Evolutionary conservation across 1,284 basidiomycete genomes (phyloP).

Genomic region (Ustilago vetiveriae): DNA sequence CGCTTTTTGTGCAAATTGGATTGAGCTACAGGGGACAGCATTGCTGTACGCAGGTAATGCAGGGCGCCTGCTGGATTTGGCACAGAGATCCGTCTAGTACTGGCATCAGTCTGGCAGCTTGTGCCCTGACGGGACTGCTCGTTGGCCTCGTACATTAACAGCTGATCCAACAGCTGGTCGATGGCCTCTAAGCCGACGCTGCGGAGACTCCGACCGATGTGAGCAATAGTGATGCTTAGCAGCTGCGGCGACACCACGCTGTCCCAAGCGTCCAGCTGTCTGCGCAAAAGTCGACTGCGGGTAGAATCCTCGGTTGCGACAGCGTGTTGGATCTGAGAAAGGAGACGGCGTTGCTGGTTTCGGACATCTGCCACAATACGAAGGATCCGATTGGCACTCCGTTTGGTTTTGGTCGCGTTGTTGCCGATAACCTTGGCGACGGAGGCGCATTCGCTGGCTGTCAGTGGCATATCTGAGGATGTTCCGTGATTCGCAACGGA

Average conservation of each 20-base stretch:
- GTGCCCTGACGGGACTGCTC: constrained; percentile 16
- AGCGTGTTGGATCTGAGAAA: constrained; percentile 16
- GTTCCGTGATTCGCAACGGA: neutral
- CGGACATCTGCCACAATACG: constrained; percentile 25
- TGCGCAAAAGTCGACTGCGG: neutral
- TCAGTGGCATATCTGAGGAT: neutral
- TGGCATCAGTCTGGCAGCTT: neutral
- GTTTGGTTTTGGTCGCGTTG: constrained; percentile 16
- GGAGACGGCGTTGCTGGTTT: constrained; percentile 21
- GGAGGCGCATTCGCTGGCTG: constrained; percentile 8
- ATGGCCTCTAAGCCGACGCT: constrained; percentile 28
- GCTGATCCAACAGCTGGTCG: constrained; percentile 30
- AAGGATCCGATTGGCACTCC: constrained; percentile 19
- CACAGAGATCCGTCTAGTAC: neutral
- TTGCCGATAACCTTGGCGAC: constrained; percentile 13
- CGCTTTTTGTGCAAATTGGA: neutral
- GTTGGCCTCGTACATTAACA: constrained; percentile 32
- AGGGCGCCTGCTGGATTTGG: neutral
- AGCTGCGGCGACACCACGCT: constrained; percentile 14
- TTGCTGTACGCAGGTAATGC: constrained; percentile 6
- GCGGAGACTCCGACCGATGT: constrained; percentile 29
- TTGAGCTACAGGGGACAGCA: constrained; percentile 7
- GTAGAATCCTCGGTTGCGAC: neutral
- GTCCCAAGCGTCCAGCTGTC: constrained; percentile 25
- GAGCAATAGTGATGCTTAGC: constrained; percentile 11